These are phyloP conservation scores for Nannizzia gypsea DNA, from an alignment of 2,329 filamentous ascomycete species.

Conservation along the genomic window DNA sequence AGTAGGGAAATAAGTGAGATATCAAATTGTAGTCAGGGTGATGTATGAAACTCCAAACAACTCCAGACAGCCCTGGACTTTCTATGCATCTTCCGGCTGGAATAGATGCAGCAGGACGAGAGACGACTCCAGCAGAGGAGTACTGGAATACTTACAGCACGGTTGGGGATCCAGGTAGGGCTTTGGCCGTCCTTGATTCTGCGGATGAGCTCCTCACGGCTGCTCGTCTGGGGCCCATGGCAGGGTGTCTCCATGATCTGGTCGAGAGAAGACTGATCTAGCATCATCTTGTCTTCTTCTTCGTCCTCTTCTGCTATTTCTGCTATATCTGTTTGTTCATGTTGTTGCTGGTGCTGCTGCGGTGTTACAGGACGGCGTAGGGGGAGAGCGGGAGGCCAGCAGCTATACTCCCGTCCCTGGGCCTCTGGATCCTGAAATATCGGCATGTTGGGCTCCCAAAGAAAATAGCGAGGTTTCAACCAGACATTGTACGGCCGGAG, in stretches of 20 bases:
- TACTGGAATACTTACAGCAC: slow-evolving; percentile 42
- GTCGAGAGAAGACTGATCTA: slow-evolving; percentile 12
- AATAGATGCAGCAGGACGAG: neutral
- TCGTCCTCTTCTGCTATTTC: neutral
- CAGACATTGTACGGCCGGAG: slow-evolving; percentile 4
- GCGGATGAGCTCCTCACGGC: slow-evolving; percentile 70
- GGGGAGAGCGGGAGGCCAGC: neutral
- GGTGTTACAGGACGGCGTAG: neutral
- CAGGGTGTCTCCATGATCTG: slow-evolving; percentile 12
- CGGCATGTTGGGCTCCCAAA: slow-evolving; percentile 18
- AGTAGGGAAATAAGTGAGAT: neutral
- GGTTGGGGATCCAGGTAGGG: slow-evolving; percentile 59
- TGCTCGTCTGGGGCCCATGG: slow-evolving; percentile 27
- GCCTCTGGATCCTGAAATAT: slow-evolving; percentile 23
- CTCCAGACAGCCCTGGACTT: neutral
- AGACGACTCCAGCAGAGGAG: neutral
- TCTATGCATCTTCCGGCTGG: slow-evolving; percentile 4
- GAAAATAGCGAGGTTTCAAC: neutral
- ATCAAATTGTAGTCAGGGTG: neutral
- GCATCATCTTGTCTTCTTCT: slow-evolving; percentile 14
- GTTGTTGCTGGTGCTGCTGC: slow-evolving; percentile 12
- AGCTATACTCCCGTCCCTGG: slow-evolving; percentile 20
- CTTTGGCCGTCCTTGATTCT: slow-evolving; percentile 68
- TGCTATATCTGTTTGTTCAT: neutral
- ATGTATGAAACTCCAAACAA: neutral